Evolutionary conservation across 2,329 filamentous ascomycete genomes (phyloP), one percentile per base, ranked within the genome.

Genomic region (Aspergillus calidoustus): DNA sequence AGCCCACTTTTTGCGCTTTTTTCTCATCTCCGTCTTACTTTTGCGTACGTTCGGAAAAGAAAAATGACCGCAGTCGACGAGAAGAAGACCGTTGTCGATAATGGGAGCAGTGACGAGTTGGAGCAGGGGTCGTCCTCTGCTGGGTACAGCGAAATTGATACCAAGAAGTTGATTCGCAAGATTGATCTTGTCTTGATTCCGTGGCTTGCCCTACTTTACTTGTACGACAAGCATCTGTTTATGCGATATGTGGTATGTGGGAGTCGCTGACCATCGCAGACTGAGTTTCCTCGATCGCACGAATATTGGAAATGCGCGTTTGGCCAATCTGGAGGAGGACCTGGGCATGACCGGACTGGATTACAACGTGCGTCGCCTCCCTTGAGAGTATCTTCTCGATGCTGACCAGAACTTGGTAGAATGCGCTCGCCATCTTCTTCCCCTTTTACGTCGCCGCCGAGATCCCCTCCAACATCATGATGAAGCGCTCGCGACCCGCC

Each of bases 401-500:
- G 4, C 43, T 46, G 6, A 46, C 13, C 1, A 17, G 11, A 22
- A 3, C 7, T 41, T 41, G 7, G 41, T 11, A 7, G 30, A 15
- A 1, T 19, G 61, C 61, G 13, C 65, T 80, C 41, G 76, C 74
- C 3, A 72, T 76, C 44, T 81, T 80, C 71, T 81, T 79, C 71
- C 71, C 76, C 38, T 72, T 76, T 7, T 81, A 80, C 63, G 71
- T 71, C 15, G 62, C 74, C 19, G 74, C 79, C 54, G 78, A 80
- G 58, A 74, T 80, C 7, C 71, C 79, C 30, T 78, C 74, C 64
- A 82, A 82, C 62, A 63, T 82, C 19, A 72, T 80, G 25, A 70
- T 82, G 62, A 82, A 81, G 68, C 71, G 70, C 25, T 69, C 83
- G 53, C 80, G 82, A 6, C 86, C 84, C 3, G 82, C 79, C 3